phyloP scores from a whole-genome alignment of 2,329 filamentous ascomycete species.

The Fusarium austroafricanum region DNA sequence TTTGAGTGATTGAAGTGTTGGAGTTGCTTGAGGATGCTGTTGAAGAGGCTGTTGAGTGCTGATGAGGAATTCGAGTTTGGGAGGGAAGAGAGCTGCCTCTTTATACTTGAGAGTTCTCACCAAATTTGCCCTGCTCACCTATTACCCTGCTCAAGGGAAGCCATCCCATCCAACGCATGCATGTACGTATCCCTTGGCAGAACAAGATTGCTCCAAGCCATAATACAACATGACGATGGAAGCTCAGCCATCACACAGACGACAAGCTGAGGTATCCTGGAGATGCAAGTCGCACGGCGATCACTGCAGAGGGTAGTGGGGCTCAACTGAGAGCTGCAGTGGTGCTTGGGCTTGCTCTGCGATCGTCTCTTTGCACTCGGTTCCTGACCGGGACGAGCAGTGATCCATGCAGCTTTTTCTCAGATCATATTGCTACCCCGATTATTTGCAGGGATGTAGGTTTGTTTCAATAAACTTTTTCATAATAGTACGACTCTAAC shows the following conservation, averaged over 20 bases:
- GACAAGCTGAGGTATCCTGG: no score
- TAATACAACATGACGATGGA: not conserved
- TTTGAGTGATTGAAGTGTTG: slow-evolving; percentile 3
- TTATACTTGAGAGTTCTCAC: slow-evolving; percentile 15
- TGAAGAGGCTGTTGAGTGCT: slow-evolving; percentile 14
- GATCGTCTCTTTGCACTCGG: slow-evolving; percentile 1
- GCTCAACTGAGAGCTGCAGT: not conserved
- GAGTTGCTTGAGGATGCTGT: slow-evolving; percentile 6
- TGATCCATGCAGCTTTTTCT: not conserved
- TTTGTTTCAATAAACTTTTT: not conserved
- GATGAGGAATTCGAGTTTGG: slow-evolving; percentile 12
- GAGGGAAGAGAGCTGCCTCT: not conserved
- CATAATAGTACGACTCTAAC: not conserved
- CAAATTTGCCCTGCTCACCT: not conserved
- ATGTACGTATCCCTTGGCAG: not conserved
- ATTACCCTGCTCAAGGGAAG: not conserved
- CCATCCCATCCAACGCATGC: no score
- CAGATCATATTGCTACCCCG: not conserved
- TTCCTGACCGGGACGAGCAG: not conserved
- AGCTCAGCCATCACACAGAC: not conserved
- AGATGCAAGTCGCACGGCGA: no score
- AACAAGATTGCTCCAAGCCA: not conserved
- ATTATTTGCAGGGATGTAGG: not conserved
- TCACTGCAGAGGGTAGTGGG: slow-evolving; percentile 2
- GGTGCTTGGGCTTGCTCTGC: not conserved